Evolutionary conservation across 2,329 filamentous ascomycete genomes (phyloP).

Genomic region (Colletotrichum tofieldiae): DNA sequence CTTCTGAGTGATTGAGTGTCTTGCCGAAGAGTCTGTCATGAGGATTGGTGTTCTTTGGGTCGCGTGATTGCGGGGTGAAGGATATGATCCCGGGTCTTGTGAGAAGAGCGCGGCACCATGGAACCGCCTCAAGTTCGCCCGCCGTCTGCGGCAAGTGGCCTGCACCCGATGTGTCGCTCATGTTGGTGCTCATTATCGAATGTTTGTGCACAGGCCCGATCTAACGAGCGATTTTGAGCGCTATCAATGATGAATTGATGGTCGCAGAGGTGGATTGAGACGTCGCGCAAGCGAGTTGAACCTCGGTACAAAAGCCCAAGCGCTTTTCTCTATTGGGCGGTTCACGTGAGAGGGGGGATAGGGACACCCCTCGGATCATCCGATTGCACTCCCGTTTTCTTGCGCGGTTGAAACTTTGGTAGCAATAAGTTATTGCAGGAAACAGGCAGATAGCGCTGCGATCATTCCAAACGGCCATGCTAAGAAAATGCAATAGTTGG

Average conservation of each 20-base stretch:
- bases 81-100: conserved; percentile 47
- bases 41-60: conserved; percentile 46
- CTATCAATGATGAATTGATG: background rate
- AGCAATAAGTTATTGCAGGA: background rate
- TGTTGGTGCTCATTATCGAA: background rate
- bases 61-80: conserved; percentile 54
- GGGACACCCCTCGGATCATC: background rate
- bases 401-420: background rate
- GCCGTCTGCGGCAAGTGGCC: conserved; percentile 10
- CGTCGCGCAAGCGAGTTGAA: conserved; percentile 5
- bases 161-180: too few relatives aligned
- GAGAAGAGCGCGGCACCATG: conserved; percentile 55
- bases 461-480: background rate
- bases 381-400: background rate
- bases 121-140: conserved; percentile 52
- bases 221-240: background rate
- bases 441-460: background rate
- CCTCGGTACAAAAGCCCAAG: conserved; percentile 20
- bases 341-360: conserved; percentile 23
- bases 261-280: too few relatives aligned
- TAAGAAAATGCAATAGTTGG: background rate
- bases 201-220: background rate
- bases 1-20: conserved; percentile 50
- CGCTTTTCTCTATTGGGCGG: background rate
- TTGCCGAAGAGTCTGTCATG: conserved; percentile 55